Conservation (phyloP, 257 asterid genomes). For the Knoxia roxburghii region DNA sequence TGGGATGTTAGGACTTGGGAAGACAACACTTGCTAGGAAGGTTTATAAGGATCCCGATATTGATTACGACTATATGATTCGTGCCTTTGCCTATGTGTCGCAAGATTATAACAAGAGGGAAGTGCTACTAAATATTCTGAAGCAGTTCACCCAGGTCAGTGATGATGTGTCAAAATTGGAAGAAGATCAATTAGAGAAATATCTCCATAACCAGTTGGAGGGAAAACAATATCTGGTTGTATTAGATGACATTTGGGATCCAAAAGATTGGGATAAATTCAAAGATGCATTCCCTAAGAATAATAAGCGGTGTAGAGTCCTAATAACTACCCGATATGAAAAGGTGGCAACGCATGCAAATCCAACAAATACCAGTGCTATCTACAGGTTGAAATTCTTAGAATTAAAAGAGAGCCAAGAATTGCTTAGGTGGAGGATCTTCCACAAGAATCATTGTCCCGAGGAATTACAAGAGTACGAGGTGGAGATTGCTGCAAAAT, state of each 20-base stretch:
- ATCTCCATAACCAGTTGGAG: background rate
- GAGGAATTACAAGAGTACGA: slow-evolving; percentile 9
- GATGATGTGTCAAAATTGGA: slow-evolving; percentile 8
- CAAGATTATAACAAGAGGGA: slow-evolving; percentile 35
- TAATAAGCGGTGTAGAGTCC: slow-evolving; percentile 23
- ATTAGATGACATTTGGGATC: slow-evolving; percentile 43
- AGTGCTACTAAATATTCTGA: slow-evolving; percentile 35
- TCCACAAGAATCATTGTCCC: slow-evolving; percentile 14
- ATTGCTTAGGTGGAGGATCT: slow-evolving; percentile 30
- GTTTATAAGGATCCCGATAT: slow-evolving; percentile 29
- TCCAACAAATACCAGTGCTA: slow-evolving; percentile 22
- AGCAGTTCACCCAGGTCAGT: slow-evolving; percentile 14
- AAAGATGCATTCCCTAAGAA: background rate
- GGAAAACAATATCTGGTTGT: background rate
- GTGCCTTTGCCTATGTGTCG: slow-evolving; percentile 38
- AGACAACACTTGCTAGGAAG: slow-evolving; percentile 54
- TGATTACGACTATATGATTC: slow-evolving; percentile 15
- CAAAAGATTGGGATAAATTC: background rate
- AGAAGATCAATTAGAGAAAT: slow-evolving; percentile 20
- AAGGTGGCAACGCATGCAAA: no score
- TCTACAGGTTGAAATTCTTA: slow-evolving; percentile 28
- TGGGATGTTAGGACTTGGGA: slow-evolving; percentile 29
- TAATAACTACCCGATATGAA: slow-evolving; percentile 38
- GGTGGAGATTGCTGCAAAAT: slow-evolving; percentile 12
- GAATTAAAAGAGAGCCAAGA: slow-evolving; percentile 26